These are phyloP conservation scores for Mortierella sp. DNA, from an alignment of 371 early-diverging fungal genomes.

Conservation along the genomic window DNA sequence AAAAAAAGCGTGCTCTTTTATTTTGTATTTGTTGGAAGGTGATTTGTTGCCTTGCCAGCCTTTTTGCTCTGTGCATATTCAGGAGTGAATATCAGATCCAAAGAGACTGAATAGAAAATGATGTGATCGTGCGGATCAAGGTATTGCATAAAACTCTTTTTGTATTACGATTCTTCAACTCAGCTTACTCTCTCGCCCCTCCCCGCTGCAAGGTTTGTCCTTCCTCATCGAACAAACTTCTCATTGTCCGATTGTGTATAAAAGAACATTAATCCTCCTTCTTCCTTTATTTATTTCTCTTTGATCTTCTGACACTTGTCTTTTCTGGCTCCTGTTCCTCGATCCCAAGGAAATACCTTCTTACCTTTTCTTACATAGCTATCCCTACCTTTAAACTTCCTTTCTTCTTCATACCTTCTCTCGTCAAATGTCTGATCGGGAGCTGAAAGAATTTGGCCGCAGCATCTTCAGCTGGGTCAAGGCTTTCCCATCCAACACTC, in stretches of 20 bases:
- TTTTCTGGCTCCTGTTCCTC: conserved; percentile 2
- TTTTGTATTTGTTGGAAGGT: conserved; percentile 1
- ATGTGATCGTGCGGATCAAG: not conserved
- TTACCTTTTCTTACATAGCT: not conserved
- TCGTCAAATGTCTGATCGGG: conserved; percentile 49
- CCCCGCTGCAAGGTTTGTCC: not conserved
- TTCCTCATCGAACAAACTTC: not conserved
- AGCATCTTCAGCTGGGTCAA: conserved; percentile 33
- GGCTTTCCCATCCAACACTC: conserved; percentile 39
- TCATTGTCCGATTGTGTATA: conserved; percentile 14
- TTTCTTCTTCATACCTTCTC: not conserved
- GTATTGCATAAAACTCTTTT: not conserved
- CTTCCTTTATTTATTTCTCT: conserved; percentile 1
- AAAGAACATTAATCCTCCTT: conserved; percentile 9
- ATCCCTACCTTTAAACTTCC: not conserved
- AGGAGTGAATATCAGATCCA: no score
- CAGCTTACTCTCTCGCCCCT: not conserved
- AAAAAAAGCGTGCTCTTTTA: not conserved
- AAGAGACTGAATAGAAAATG: conserved; percentile 1
- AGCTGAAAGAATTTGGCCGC: conserved; percentile 42
- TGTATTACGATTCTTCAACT: not conserved
- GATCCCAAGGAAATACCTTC: conserved; percentile 4
- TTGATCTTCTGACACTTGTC: not conserved
- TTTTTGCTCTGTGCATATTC: no score
- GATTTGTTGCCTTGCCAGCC: no score